These are phyloP conservation scores for Fusarium sp. DNA, from an alignment of 2,329 filamentous ascomycete genomes.

Conservation along the genomic window DNA sequence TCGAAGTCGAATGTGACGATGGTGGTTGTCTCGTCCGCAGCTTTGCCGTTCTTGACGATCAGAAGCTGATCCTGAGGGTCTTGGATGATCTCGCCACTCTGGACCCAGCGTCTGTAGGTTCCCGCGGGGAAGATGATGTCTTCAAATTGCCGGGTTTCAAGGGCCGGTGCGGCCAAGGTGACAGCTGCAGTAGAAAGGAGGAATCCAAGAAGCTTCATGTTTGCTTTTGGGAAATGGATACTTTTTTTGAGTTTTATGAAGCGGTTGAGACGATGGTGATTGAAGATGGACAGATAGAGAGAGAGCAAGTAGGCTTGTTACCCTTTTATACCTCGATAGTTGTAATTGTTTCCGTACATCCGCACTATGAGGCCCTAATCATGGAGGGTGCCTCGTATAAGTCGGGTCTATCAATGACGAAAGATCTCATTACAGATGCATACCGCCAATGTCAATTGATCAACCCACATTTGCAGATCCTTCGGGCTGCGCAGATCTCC, in stretches of 20 bases:
- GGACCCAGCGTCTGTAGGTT: slow-evolving; percentile 15
- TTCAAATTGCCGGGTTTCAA: neutral
- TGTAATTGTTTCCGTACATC: no score
- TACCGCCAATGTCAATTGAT: neutral
- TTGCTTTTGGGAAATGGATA: neutral
- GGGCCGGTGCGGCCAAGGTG: neutral
- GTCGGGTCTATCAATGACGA: neutral
- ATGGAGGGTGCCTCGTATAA: neutral
- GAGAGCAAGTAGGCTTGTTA: neutral
- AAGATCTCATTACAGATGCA: neutral
- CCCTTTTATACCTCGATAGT: neutral
- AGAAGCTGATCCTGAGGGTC: slow-evolving; percentile 18
- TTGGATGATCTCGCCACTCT: neutral
- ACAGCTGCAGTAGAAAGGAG: neutral
- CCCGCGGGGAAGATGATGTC: slow-evolving; percentile 5
- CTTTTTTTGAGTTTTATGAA: neutral
- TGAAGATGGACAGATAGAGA: neutral
- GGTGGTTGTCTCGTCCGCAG: slow-evolving; percentile 9
- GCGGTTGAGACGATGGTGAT: neutral
- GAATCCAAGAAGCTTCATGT: neutral
- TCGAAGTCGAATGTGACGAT: slow-evolving; percentile 20
- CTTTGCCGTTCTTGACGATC: slow-evolving; percentile 16
- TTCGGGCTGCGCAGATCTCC: neutral
- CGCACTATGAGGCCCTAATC: neutral
- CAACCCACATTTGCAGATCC: neutral